Percentiles rank a stretch among this genome's conserved stretches.
Conservation (phyloP, 2,329 filamentous ascomycete species). For the Monilinia polystroma region DNA sequence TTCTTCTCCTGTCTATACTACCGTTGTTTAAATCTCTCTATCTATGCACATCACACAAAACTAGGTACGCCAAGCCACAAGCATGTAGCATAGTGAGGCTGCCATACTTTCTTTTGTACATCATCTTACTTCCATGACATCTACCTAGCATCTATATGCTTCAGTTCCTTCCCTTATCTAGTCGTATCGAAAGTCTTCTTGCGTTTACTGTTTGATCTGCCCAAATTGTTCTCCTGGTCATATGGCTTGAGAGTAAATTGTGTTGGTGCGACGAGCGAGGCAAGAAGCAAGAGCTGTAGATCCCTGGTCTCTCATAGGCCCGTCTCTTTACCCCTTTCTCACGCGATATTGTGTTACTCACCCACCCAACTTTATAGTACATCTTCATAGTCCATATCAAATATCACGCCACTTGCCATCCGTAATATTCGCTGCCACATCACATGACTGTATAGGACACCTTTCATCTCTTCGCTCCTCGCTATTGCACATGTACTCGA, state of each 20-base stretch:
- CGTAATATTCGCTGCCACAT: neutral
- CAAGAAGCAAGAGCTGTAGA: constrained; percentile 9
- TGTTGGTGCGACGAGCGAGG: neutral
- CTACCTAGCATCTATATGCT: neutral
- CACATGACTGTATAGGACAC: neutral
- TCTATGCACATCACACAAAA: neutral
- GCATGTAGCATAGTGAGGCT: neutral
- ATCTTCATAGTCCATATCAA: neutral
- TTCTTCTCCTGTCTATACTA: neutral
- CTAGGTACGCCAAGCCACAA: neutral
- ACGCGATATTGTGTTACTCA: constrained; percentile 2
- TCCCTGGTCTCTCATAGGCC: neutral
- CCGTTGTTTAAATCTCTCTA: neutral
- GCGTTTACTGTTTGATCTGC: neutral
- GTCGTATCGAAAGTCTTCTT: neutral
- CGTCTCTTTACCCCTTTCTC: constrained; percentile 5
- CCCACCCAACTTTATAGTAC: neutral
- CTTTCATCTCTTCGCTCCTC: neutral
- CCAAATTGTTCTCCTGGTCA: neutral
- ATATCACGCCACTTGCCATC: constrained; percentile 1
- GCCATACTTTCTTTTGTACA: neutral
- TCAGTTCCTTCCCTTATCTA: neutral
- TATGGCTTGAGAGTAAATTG: neutral
- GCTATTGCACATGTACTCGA: neutral
- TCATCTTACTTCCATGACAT: no score